These are phyloP conservation scores for Pyrenula aspistea DNA, from an alignment of 495 filamentous ascomycete species.

Conservation along the genomic window DNA sequence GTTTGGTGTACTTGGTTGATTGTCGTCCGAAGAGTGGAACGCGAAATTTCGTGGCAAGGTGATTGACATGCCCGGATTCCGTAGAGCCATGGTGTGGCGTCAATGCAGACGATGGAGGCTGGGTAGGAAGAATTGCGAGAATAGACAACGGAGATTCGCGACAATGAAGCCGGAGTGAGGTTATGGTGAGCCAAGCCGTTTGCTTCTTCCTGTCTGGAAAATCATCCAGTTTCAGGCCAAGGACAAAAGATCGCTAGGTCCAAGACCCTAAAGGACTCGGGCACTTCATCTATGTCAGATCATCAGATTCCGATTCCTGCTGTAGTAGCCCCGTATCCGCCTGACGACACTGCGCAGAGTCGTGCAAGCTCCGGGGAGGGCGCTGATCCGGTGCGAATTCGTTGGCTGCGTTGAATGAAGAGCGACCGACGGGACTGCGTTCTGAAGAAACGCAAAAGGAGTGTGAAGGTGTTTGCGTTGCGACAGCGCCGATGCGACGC, in stretches of 20 bases:
- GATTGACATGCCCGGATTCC: constrained; percentile 44
- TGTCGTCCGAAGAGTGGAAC: constrained; percentile 40
- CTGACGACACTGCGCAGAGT: too few species aligned
- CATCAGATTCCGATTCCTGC: too few species aligned
- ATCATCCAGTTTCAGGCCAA: too few species aligned
- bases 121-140: not conserved
- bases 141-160: not conserved
- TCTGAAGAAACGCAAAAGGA: not conserved
- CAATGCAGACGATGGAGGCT: not conserved
- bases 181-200: not conserved
- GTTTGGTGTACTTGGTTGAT: constrained; percentile 48
- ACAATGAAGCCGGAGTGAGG: not conserved
- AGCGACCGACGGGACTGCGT: not conserved
- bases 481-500: not conserved
- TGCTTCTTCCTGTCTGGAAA: too few species aligned
- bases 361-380: not conserved
- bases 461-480: not conserved
- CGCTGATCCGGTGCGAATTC: not conserved
- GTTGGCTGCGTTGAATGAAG: not conserved
- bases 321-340: too few species aligned
- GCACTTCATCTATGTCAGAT: too few species aligned
- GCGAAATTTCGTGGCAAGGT: constrained; percentile 55
- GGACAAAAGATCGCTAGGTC: too few species aligned
- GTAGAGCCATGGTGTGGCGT: constrained; percentile 28
- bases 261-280: too few species aligned